A percentile compares a stretch with the other conserved stretches of the same genome.
These are phyloP conservation scores for Persicaria tinctoria DNA, from an alignment of 148 eudicot species.

Conservation along the genomic window DNA sequence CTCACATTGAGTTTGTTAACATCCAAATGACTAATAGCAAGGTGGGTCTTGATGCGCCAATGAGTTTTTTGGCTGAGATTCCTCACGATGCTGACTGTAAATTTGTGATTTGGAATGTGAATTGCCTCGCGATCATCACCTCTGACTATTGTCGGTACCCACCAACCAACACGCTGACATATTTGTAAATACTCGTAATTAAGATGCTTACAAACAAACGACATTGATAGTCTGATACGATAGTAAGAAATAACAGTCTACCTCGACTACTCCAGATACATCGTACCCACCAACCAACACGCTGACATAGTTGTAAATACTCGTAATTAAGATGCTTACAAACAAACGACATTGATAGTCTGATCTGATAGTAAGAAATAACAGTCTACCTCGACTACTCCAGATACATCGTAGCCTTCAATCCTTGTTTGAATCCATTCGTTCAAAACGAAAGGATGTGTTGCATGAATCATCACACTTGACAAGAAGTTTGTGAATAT, in stretches of 20 bases:
- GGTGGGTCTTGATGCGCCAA: conserved; percentile 91
- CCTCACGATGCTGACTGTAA: conserved; percentile 84
- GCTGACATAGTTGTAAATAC: conserved; percentile 31
- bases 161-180: conserved; percentile 91
- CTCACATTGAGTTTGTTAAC: conserved; percentile 75
- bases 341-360: not conserved
- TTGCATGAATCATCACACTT: conserved; percentile 87
- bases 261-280: too few relatives aligned
- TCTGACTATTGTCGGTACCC: conserved; percentile 89
- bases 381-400: conserved; percentile 82
- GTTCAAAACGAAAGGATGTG: conserved; percentile 74
- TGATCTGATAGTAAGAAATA: too few relatives aligned
- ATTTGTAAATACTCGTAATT: not conserved
- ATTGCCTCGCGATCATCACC: conserved; percentile 97
- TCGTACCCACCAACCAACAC: conserved; percentile 99
- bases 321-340: not conserved
- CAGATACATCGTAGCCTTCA: conserved; percentile 93
- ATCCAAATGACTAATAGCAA: conserved; percentile 84
- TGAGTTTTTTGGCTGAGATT: conserved; percentile 87
- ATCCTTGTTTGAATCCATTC: conserved; percentile 93
- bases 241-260: too few relatives aligned
- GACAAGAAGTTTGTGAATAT: conserved; percentile 91
- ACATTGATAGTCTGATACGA: too few relatives aligned
- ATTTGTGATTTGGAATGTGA: conserved; percentile 92
- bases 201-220: not conserved